Evolutionary conservation across 176 grass and related monocot genomes (phyloP), one percentile per base, ranked within the genome.

Genomic region (Thinopyrum elongatum): DNA sequence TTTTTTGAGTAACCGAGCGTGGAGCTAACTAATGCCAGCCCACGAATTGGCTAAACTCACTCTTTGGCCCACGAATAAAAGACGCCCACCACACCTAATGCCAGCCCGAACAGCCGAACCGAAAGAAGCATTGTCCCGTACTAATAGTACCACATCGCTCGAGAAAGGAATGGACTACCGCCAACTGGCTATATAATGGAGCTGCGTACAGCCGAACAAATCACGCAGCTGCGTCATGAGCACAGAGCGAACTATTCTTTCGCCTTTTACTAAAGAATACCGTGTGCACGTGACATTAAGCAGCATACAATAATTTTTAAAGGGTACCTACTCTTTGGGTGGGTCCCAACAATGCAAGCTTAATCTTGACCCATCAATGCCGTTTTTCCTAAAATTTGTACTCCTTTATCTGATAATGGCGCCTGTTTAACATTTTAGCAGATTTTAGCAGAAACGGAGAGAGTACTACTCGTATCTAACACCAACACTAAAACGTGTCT

Each of bases 161-260:
- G 16, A 3, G 3, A 3, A 23, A 41, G 34, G 35, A 39, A n/a
- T 2, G 11, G 63, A 0, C 9, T 5, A 6, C 8, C 8, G 31
- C 8, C 1, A 11, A 72, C 69, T 42, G 36, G 69, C 10, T 72
- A 25, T 72, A 42, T 25, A 42, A 7, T 1, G 10, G 10, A 14
- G 70, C 10, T 12, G n/a, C 7, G 70, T 14, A 7, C 39, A 0
- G 2, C n/a, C 0, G 0, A 46, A 17, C 12, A 46, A 74, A 1
- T 26, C 64, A 82, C 79, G 73, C 79, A 90, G 92, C 83, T 90
- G 83, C 72, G 88, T 89, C 89, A 80, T 80, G 92, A 76, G 83
- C 87, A 76, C 90, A 92, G 1, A 92, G 90, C 71, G 80, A 94
- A 90, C 83, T 94, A 90, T 94, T 94, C 83, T 94, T 97, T 92